phyloP scores from a whole-genome alignment of 495 filamentous ascomycete species.

The Haplographium delicatum region DNA sequence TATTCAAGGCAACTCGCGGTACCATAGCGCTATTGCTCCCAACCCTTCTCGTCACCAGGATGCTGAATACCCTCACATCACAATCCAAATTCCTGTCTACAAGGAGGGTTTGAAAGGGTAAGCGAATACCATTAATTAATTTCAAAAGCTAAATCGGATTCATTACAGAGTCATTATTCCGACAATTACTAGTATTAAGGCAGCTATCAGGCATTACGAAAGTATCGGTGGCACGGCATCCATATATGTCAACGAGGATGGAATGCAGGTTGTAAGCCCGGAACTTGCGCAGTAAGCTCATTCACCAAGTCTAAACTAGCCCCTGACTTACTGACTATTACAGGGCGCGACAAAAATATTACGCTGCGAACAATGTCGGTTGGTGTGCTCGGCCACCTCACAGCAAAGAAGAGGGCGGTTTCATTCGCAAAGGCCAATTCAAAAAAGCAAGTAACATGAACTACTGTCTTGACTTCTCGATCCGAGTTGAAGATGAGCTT shows the following conservation, averaged over 20 bases:
- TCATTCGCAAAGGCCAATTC: slow-evolving; percentile 59
- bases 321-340: neutral
- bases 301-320: neutral
- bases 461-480: slow-evolving; percentile 53
- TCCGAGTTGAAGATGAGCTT: slow-evolving; percentile 55
- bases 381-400: slow-evolving; percentile 56
- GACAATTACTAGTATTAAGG: slow-evolving; percentile 30
- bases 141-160: neutral
- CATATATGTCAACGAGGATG: slow-evolving; percentile 70
- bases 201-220: slow-evolving; percentile 44
- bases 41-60: neutral
- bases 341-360: slow-evolving; percentile 51
- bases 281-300: slow-evolving; percentile 17
- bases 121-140: neutral
- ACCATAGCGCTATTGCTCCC: slow-evolving; percentile 9
- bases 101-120: slow-evolving; percentile 27
- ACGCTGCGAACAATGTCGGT: slow-evolving; percentile 55
- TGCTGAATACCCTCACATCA: slow-evolving; percentile 13
- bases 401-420: slow-evolving; percentile 28
- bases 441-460: slow-evolving; percentile 74
- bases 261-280: slow-evolving; percentile 45
- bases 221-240: slow-evolving; percentile 63
- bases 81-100: slow-evolving; percentile 33
- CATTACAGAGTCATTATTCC: slow-evolving; percentile 28
- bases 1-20: slow-evolving; percentile 9